Conservation (phyloP, 1,284 basidiomycete species). For the Apiotrichum gracile region DNA sequence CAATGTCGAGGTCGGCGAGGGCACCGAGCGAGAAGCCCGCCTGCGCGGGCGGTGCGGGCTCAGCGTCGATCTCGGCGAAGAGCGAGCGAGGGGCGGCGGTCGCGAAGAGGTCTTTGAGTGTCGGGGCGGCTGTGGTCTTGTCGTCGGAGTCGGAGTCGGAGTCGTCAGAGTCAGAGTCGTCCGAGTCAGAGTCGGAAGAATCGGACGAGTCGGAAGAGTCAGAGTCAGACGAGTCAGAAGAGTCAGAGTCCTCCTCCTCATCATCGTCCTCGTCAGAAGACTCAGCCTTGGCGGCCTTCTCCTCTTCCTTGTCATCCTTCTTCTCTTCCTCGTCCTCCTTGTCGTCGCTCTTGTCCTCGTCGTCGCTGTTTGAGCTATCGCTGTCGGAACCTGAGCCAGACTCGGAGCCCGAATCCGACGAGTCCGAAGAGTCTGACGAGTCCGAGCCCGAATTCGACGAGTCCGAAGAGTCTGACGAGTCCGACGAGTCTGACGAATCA, state of each 20-base stretch:
- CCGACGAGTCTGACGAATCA: slow-evolving; percentile 10
- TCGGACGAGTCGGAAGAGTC: slow-evolving; percentile 3
- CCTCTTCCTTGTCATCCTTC: background rate
- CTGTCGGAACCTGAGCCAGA: background rate
- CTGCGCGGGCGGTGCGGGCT: slow-evolving; percentile 2
- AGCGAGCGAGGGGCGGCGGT: slow-evolving; percentile 2
- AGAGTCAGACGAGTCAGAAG: slow-evolving; percentile 3
- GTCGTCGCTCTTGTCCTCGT: background rate
- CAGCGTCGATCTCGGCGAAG: slow-evolving; percentile 1
- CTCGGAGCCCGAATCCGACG: background rate
- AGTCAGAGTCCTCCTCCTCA: background rate
- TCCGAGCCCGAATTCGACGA: slow-evolving; percentile 4
- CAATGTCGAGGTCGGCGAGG: slow-evolving; percentile 42
- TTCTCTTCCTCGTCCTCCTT: background rate
- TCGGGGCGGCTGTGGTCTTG: background rate
- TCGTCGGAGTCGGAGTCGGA: slow-evolving; percentile 1
- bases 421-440: background rate
- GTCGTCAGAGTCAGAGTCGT: background rate
- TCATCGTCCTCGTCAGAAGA: slow-evolving; percentile 13
- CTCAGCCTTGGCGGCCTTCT: background rate
- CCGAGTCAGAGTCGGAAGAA: slow-evolving; percentile 4
- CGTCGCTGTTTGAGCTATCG: background rate
- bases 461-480: slow-evolving; percentile 11
- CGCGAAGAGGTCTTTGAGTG: slow-evolving; percentile 38
- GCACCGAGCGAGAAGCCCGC: slow-evolving; percentile 34